These are phyloP conservation scores for Pythium angustatum DNA, from an alignment of 352 stramenopile species.

Conservation along the genomic window DNA sequence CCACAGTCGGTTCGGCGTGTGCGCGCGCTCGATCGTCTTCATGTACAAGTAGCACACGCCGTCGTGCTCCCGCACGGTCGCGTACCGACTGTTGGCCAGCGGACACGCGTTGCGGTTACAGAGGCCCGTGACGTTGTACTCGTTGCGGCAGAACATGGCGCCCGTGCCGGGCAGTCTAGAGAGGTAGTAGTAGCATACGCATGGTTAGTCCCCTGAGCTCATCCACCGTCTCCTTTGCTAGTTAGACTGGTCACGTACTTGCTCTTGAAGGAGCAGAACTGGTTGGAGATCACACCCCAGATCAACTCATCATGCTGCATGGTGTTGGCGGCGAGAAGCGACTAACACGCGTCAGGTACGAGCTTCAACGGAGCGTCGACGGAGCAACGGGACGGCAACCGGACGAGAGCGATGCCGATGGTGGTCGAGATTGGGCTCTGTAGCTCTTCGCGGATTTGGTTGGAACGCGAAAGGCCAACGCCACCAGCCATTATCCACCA, in stretches of 20 bases:
- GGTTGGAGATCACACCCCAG: constrained; percentile 98
- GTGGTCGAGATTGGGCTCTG: not conserved
- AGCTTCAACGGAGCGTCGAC: not conserved
- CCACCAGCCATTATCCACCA: constrained; percentile 34
- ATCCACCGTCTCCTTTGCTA: too few relatives aligned
- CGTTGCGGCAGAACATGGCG: constrained; percentile 98
- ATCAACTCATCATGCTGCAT: constrained; percentile 99
- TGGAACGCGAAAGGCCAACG: constrained; percentile 33
- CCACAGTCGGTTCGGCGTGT: constrained; percentile 98
- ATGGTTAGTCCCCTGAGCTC: not conserved
- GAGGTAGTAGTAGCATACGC: not conserved
- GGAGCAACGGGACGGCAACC: not conserved
- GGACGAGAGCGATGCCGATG: not conserved
- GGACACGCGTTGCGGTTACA: constrained; percentile 97
- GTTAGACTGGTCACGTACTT: constrained; percentile 64
- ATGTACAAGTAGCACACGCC: constrained; percentile 96
- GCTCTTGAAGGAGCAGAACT: constrained; percentile 99
- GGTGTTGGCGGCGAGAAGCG: constrained; percentile 12
- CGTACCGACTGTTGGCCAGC: constrained; percentile 98
- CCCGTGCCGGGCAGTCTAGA: constrained; percentile 61
- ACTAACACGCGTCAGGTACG: not conserved
- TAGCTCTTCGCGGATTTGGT: constrained; percentile 35
- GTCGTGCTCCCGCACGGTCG: constrained; percentile 97
- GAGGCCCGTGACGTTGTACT: constrained; percentile 98
- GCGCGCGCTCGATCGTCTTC: constrained; percentile 98